Percentiles rank a stretch among this genome's conserved stretches.
These are phyloP conservation scores for Sclerotinia trifoliorum DNA, from an alignment of 2,329 filamentous ascomycete species.

Conservation along the genomic window DNA sequence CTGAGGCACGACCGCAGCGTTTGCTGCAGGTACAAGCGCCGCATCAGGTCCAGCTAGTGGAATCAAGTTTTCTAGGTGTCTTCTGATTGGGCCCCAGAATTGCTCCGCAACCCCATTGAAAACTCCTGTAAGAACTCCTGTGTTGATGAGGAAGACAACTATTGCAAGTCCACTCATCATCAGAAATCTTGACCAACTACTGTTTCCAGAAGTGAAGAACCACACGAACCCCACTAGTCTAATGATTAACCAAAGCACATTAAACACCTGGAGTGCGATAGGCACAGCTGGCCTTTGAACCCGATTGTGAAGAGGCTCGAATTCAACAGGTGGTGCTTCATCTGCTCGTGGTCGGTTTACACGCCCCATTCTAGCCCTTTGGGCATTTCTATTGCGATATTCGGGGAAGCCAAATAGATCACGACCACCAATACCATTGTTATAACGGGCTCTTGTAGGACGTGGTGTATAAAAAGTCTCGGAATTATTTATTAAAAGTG, in stretches of 20 bases:
- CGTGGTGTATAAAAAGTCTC: conserved; percentile 55
- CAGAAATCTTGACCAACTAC: conserved; percentile 59
- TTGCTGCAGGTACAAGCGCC: conserved; percentile 38
- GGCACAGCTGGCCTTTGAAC: conserved; percentile 16
- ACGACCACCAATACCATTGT: conserved; percentile 5
- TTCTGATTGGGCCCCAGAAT: conserved; percentile 55
- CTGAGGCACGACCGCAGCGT: conserved; percentile 37
- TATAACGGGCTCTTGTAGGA: conserved; percentile 26
- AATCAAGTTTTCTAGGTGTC: conserved; percentile 59
- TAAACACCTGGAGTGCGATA: conserved; percentile 11
- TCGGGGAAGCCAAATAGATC: conserved; percentile 30
- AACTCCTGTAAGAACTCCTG: conserved; percentile 57
- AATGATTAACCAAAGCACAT: conserved; percentile 57
- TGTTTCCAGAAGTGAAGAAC: conserved; percentile 60
- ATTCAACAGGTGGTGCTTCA: conserved; percentile 22
- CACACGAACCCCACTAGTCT: conserved; percentile 60
- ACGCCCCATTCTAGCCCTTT: conserved; percentile 27
- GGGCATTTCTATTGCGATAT: conserved; percentile 33
- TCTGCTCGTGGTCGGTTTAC: conserved; percentile 25
- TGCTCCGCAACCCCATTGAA: conserved; percentile 56
- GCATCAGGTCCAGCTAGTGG: conserved; percentile 49
- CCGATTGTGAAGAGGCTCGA: conserved; percentile 27
- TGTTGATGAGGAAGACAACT: conserved; percentile 58
- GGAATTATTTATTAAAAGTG: conserved; percentile 53
- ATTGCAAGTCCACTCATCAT: conserved; percentile 54